These are phyloP conservation scores for Colletotrichum sp. DNA, from an alignment of 2,329 filamentous ascomycete genomes.

Conservation along the genomic window DNA sequence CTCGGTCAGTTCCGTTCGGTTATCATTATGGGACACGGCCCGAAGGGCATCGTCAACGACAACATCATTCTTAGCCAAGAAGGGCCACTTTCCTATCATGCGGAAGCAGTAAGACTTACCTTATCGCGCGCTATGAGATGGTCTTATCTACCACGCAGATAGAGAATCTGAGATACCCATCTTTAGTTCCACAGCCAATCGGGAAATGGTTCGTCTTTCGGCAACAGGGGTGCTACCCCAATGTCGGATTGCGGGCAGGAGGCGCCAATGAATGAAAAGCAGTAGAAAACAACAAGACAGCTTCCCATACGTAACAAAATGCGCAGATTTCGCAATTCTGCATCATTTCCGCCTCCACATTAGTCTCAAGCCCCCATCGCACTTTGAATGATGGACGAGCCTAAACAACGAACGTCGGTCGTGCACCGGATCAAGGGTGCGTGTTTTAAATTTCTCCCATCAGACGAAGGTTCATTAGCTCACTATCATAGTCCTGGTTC, in stretches of 20 bases:
- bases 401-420: background rate
- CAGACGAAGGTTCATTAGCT: background rate
- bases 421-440: background rate
- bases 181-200: background rate
- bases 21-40: background rate
- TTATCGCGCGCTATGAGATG: background rate
- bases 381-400: background rate
- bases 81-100: background rate
- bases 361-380: background rate
- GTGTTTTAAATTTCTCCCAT: background rate
- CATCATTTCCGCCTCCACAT: background rate
- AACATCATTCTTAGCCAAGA: background rate
- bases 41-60: background rate
- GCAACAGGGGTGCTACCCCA: background rate
- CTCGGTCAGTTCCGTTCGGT: background rate
- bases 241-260: background rate
- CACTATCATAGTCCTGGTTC: background rate
- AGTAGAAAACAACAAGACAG: background rate
- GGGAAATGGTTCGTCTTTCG: background rate
- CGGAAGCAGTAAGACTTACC: background rate
- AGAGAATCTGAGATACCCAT: background rate
- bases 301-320: background rate
- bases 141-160: background rate
- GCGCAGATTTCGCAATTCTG: background rate
- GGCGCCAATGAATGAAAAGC: background rate